Base-by-base conservation (phyloP, 192 early-diverging fungal species). In the Entrophospora sp. region DNA sequence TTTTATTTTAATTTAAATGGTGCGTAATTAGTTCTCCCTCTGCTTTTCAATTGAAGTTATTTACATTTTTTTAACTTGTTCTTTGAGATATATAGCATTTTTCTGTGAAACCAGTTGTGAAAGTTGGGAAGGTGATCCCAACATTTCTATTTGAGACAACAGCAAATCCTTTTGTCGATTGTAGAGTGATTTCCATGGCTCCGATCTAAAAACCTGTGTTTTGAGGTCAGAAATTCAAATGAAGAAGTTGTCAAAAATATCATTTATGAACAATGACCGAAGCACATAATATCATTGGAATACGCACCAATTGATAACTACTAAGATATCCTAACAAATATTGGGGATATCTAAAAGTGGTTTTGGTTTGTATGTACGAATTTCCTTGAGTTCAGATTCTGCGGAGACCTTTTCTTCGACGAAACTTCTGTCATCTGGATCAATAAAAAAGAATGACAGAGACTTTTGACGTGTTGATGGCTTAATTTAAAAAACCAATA, bases 281-380 rank as follows among this genome's bases (percentile, higher is more conserved):
- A 60, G 57, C 25, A 60, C 42, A 60, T 60, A 2, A 60, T 42
- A 37, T 60, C 6, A 42, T n/a, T n/a, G 42, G 42, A 60, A 60
- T 60, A 60, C 57, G 9, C 42, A 9, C 24, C 57, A 60, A 4
- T 60, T 60, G 64, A 35, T 59, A 68, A 59, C 66, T 68, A 59
- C 57, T 20, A 59, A 68, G 57, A 68, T 68, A 68, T 59, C 48
- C 43, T 57, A 68, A 59, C 45, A 68, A 46, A 59, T 68, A 53
- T 59, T 59, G 66, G 42, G 55, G 55, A 68, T 16, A 63, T 63
- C 18, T 16, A n/a, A 27, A 68, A 59, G 55, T 59, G 20, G 35
- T 44, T 68, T 68, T 59, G 3, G 43, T 18, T 59, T 56, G 36
- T 59, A 59, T 46, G 31, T 59, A 59, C 24, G 24, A 38, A 59